Evolutionary conservation across 345 rosid species (phyloP).

Genomic region (Zanthoxylum bungeanum): DNA sequence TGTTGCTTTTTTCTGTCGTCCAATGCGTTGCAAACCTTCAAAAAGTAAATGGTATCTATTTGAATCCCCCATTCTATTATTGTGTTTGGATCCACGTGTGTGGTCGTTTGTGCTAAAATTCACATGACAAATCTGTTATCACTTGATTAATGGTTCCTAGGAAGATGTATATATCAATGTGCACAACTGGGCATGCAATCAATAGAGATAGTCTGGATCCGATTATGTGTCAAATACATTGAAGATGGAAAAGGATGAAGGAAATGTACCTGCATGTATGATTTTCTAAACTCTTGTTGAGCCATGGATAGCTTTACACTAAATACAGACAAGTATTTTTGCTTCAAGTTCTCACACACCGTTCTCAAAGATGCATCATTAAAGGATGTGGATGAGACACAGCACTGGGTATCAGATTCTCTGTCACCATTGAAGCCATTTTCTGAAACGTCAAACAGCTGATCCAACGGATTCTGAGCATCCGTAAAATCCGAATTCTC

Average conservation of each 20-base stretch:
- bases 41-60: slow-evolving; percentile 6
- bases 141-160: background rate
- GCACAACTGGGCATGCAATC: background rate
- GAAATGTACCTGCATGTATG: slow-evolving; percentile 61
- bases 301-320: slow-evolving; percentile 54
- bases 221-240: background rate
- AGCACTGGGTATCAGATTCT: slow-evolving; percentile 31
- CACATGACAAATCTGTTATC: background rate
- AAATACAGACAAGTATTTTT: slow-evolving; percentile 74
- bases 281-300: slow-evolving; percentile 73
- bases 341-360: slow-evolving; percentile 59
- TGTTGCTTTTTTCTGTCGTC: slow-evolving; percentile 38
- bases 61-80: background rate
- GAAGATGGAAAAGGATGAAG: background rate
- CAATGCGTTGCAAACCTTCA: slow-evolving; percentile 61
- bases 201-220: background rate
- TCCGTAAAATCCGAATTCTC: slow-evolving; percentile 29
- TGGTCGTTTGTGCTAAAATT: background rate
- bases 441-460: slow-evolving; percentile 17
- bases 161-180: background rate
- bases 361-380: slow-evolving; percentile 32
- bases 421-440: slow-evolving; percentile 29
- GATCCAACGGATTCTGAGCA: slow-evolving; percentile 20
- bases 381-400: slow-evolving; percentile 27
- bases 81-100: background rate